Conservation (phyloP, 768 basidiomycete genomes). For the Boletus rufocinnamomeus region DNA sequence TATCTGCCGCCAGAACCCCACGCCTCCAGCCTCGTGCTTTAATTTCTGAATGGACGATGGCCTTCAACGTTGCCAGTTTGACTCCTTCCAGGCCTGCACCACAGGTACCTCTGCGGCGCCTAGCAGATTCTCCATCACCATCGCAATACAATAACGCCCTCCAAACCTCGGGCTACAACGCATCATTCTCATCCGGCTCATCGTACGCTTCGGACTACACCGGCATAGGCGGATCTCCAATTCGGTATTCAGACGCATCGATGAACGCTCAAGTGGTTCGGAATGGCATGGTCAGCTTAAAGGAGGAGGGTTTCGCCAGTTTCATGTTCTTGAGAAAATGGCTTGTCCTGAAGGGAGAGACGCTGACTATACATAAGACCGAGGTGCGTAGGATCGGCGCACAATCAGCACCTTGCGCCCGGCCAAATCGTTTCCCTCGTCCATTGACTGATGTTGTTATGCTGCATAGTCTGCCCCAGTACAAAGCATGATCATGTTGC, state of each 20-base stretch:
- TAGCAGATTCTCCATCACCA: conserved; percentile 37
- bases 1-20: not conserved
- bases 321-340: conserved; percentile 93
- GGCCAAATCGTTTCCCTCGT: not conserved
- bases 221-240: conserved; percentile 81
- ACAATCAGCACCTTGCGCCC: not conserved
- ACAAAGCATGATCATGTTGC: conserved; percentile 64
- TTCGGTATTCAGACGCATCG: conserved; percentile 44
- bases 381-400: conserved; percentile 60
- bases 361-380: conserved; percentile 83
- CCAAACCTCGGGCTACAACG: conserved; percentile 56
- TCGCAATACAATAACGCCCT: conserved; percentile 43
- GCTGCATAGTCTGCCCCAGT: conserved; percentile 48
- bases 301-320: conserved; percentile 92
- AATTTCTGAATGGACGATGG: conserved; percentile 38
- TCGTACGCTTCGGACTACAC: conserved; percentile 69
- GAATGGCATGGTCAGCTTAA: conserved; percentile 77
- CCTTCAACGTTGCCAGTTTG: conserved; percentile 53
- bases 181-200: conserved; percentile 59
- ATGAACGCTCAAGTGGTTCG: conserved; percentile 54
- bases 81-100: conserved; percentile 82
- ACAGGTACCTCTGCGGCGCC: conserved; percentile 58
- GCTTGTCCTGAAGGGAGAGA: conserved; percentile 80
- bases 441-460: conserved; percentile 8
- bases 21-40: conserved; percentile 17